Conservation (phyloP, 192 early-diverging fungal species). For the Phycomyces blakesleeanus region DNA sequence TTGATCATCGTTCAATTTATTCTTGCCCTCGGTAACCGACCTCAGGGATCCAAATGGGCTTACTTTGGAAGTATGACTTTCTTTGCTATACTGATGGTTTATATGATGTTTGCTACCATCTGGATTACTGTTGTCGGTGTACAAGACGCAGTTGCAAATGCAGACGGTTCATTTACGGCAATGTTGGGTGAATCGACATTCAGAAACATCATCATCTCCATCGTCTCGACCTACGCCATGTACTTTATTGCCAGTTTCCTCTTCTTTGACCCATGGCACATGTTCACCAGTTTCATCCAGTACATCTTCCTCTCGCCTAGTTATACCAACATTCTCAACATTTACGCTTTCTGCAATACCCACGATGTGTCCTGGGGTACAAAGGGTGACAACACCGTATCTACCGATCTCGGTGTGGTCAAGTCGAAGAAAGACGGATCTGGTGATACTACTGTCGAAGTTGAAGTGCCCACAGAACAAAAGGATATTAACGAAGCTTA, state of each 20-base stretch:
- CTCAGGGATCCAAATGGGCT: constrained; percentile 76
- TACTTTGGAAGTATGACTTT: constrained; percentile 73
- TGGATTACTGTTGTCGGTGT: constrained; percentile 64
- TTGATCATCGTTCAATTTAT: constrained; percentile 83
- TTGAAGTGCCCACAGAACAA: constrained; percentile 73
- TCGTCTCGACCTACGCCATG: constrained; percentile 64
- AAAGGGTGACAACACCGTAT: constrained; percentile 77
- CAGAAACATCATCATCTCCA: constrained; percentile 59
- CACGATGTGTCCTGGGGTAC: constrained; percentile 81
- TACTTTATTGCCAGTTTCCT: constrained; percentile 62
- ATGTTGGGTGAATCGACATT: constrained; percentile 69
- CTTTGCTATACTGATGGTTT: constrained; percentile 84
- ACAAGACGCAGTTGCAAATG: constrained; percentile 43
- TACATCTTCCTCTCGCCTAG: constrained; percentile 73
- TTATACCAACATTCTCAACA: constrained; percentile 78
- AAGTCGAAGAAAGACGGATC: constrained; percentile 68
- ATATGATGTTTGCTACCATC: constrained; percentile 78
- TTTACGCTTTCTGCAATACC: constrained; percentile 52
- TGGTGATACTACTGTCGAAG: constrained; percentile 65
- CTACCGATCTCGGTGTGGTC: constrained; percentile 74
- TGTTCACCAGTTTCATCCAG: constrained; percentile 70
- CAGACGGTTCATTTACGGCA: constrained; percentile 53
- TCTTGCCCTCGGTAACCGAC: constrained; percentile 88
- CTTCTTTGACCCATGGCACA: constrained; percentile 76
- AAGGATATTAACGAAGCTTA: constrained; percentile 82